Base-by-base conservation (phyloP, 1,284 basidiomycete genomes). In the Apiotrichum brassicae region DNA sequence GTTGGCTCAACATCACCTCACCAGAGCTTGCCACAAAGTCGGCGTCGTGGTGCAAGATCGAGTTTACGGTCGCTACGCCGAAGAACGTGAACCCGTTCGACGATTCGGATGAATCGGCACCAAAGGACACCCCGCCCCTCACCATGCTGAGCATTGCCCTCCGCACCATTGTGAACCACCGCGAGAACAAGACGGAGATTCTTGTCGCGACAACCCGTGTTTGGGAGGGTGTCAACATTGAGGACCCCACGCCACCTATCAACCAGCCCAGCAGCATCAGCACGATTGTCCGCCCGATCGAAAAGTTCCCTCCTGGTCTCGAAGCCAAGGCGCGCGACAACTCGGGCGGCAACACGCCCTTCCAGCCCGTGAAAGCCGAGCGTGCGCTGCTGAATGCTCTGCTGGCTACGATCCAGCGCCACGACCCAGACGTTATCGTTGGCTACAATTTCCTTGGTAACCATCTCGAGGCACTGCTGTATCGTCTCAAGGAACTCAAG, bases 391-490 rank as follows among this genome's bases (percentile, higher is more conserved):
- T 98, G 16, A 92, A 84, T 63, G 84, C 80, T 51, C 76, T 97
- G 6, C 79, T 98, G 3, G 91, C 82, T 38, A 82, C 85, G 7
- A 80, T 97, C 28, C 81, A 87, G 66, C 85, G 85, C 63, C 80
- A 87, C 23, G 95, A 98, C 65, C 93, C 95, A 0, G 95, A 99
- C 67, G 83, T 97, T 28, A 83, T 98, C 44, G 80, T 98, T 26
- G 92, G 94, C 0, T 92, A 97, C 66, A 92, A 97, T 52, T 94
- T 99, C 70, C 76, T 90, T 12, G 92, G 89, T n/a, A 86, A 86
- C 38, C 85, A 86, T 4, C 80, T 97, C 25, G 94, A 98, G 62
- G 86, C 95, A 22, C 77, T 99, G 19, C 78, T 99, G 22, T 85
- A 89, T 64, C 84, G 95, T 1, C 87, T 98, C 85, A 82, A 83